Conservation (phyloP, 371 early-diverging fungal genomes). For the Choanephora cucurbitarum region DNA sequence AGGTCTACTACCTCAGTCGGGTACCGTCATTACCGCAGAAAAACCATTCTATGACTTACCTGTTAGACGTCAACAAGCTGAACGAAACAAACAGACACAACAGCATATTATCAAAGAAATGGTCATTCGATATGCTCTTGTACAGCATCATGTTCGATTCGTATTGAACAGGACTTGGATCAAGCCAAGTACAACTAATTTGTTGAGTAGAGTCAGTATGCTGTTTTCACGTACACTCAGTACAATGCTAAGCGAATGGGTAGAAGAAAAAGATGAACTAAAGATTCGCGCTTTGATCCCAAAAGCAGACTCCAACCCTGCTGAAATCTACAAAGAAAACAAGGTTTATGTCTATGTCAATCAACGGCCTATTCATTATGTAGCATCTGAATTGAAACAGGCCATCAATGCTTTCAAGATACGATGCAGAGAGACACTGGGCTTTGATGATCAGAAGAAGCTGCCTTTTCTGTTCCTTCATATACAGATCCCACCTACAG, state of each 20-base stretch:
- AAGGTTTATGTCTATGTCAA: slow-evolving; percentile 43
- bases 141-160: slow-evolving; percentile 39
- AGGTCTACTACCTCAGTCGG: slow-evolving; percentile 14
- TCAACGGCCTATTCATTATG: slow-evolving; percentile 38
- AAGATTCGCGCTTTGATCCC: background rate
- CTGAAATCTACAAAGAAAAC: slow-evolving; percentile 35
- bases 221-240: background rate
- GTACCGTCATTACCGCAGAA: slow-evolving; percentile 39
- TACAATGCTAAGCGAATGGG: slow-evolving; percentile 19
- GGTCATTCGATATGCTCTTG: slow-evolving; percentile 30
- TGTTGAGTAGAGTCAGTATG: background rate
- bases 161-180: slow-evolving; percentile 20
- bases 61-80: slow-evolving; percentile 45
- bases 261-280: background rate
- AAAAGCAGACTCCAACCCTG: slow-evolving; percentile 23
- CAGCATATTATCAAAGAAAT: slow-evolving; percentile 33
- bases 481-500: slow-evolving; percentile 29
- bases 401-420: slow-evolving; percentile 22
- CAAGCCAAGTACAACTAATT: slow-evolving; percentile 23
- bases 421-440: slow-evolving; percentile 26
- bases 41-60: slow-evolving; percentile 47
- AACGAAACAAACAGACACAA: slow-evolving; percentile 19
- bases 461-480: slow-evolving; percentile 42
- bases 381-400: slow-evolving; percentile 41
- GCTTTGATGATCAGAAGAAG: slow-evolving; percentile 17